Percentiles rank a stretch among this genome's conserved stretches.
phyloP scores from a whole-genome alignment of 345 rosid genomes.

The Geranium rotundifolium region DNA sequence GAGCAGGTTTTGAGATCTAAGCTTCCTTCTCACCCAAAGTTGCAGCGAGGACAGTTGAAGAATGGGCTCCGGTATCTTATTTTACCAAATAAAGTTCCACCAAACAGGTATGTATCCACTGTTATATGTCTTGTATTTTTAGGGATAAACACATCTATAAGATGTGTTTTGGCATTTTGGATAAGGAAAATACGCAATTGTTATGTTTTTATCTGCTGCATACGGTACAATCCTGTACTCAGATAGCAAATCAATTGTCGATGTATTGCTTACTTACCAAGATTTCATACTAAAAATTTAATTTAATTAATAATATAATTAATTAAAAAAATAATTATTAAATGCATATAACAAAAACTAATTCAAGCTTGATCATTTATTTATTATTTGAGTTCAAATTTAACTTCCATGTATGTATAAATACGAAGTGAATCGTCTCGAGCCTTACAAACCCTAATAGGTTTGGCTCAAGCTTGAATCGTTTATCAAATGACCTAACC shows the following conservation, averaged over 20 bases:
- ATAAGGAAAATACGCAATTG: not conserved
- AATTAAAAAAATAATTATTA: too few species aligned
- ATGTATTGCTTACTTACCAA: not conserved
- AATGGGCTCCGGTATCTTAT: conserved; percentile 96
- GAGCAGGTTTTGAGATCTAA: conserved; percentile 50
- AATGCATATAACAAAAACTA: too few species aligned
- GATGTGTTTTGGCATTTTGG: not conserved
- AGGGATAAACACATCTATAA: not conserved
- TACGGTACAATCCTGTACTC: not conserved
- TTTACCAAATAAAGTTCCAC: conserved; percentile 93
- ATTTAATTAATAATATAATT: too few species aligned
- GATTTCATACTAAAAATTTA: too few species aligned
- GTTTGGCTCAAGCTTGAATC: too few species aligned
- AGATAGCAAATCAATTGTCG: not conserved
- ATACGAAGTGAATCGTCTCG: too few species aligned
- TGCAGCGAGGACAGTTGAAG: conserved; percentile 67
- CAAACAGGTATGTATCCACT: conserved; percentile 49
- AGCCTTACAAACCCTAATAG: too few species aligned
- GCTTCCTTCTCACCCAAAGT: conserved; percentile 86
- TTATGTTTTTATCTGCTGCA: not conserved
- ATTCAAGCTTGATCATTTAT: too few species aligned
- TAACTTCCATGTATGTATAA: too few species aligned
- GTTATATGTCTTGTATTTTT: not conserved
- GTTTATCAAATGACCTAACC: too few species aligned
- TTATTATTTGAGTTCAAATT: too few species aligned